Conservation (phyloP, 176 grass and related monocot genomes). For the Sorghum bicolor region DNA sequence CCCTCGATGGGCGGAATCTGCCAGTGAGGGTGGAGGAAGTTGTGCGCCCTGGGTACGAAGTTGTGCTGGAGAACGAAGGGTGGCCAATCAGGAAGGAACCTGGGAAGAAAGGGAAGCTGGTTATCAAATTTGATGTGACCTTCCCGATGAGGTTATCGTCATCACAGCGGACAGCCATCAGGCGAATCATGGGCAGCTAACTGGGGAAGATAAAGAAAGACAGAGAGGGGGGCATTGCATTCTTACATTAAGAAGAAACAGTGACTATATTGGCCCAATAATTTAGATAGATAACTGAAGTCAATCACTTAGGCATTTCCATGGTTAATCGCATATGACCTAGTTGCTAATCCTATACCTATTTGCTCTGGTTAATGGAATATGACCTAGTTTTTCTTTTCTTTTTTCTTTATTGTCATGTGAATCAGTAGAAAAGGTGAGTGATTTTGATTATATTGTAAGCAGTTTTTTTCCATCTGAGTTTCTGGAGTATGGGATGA, state of each 20-base stretch:
- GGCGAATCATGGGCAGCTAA: slow-evolving; percentile 33
- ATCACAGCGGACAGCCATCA: slow-evolving; percentile 40
- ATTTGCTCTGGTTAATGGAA: slow-evolving; percentile 20
- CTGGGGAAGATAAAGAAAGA: not conserved
- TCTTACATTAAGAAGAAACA: slow-evolving; percentile 18
- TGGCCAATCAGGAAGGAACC: slow-evolving; percentile 57
- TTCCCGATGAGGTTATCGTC: slow-evolving; percentile 42
- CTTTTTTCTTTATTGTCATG: not conserved
- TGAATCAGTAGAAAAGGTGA: not conserved
- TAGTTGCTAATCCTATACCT: not conserved
- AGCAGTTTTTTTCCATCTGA: not conserved
- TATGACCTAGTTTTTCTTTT: not conserved
- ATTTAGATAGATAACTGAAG: slow-evolving; percentile 14
- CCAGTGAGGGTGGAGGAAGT: slow-evolving; percentile 49
- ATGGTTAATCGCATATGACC: not conserved
- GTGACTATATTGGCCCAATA: not conserved
- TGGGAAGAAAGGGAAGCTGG: slow-evolving; percentile 50
- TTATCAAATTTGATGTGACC: slow-evolving; percentile 55
- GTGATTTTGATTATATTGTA: not conserved
- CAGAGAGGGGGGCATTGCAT: not conserved
- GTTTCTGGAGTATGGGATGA: not conserved
- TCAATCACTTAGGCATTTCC: slow-evolving; percentile 2
- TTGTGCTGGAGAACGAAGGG: slow-evolving; percentile 48
- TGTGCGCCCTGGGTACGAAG: slow-evolving; percentile 43
- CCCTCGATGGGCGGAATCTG: slow-evolving; percentile 44